Percentiles rank a stretch among this genome's conserved stretches.
These are phyloP conservation scores for Solanum bulbocastanum DNA, from an alignment of 257 asterid species.

Conservation along the genomic window DNA sequence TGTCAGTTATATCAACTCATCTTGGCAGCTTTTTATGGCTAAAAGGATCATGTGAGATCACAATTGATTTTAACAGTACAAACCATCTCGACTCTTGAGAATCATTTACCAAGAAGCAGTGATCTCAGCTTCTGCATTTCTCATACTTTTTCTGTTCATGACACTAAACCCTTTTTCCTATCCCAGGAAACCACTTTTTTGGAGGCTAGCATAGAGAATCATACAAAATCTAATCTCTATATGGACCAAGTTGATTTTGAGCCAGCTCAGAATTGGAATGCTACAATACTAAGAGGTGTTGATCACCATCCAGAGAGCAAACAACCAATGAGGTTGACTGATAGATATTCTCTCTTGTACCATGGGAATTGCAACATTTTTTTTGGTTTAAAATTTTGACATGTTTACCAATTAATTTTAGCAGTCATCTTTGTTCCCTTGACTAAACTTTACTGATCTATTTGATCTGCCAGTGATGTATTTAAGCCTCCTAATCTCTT, in stretches of 20 bases:
- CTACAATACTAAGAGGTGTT: constrained; percentile 49
- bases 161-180: constrained; percentile 2
- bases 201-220: constrained; percentile 96
- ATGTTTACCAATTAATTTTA: not conserved
- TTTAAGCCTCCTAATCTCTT: constrained; percentile 72
- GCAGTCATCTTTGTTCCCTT: not conserved
- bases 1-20: not conserved
- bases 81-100: not conserved
- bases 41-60: constrained; percentile 1
- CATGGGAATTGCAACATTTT: not conserved
- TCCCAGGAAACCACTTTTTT: constrained; percentile 79
- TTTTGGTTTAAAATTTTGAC: not conserved
- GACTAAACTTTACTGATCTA: not conserved
- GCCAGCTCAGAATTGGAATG: constrained; percentile 84
- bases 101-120: not conserved
- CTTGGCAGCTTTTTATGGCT: constrained; percentile 1
- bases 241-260: constrained; percentile 99
- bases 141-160: not conserved
- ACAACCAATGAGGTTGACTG: constrained; percentile 36
- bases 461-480: constrained; percentile 39
- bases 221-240: constrained; percentile 87
- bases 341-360: not conserved
- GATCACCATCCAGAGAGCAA: constrained; percentile 35
- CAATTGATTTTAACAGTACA: constrained; percentile 5
- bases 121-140: not conserved